Evolutionary conservation across 2,329 filamentous ascomycete genomes (phyloP).

Genomic region (Paramyrothecium roridum): DNA sequence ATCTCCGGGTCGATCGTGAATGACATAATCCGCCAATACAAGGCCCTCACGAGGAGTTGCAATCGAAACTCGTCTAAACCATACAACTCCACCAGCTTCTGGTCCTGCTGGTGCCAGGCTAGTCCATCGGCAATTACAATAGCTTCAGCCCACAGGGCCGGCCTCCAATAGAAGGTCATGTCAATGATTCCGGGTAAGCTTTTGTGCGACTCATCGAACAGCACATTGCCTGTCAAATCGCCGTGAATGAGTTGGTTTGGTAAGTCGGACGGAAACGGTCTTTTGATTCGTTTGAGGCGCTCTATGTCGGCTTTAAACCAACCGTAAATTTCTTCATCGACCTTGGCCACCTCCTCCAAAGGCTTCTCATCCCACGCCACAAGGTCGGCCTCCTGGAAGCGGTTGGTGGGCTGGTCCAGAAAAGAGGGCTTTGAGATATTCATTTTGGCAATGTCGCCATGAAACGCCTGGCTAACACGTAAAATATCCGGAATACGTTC

Average conservation of each 20-base stretch:
- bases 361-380: constrained; percentile 4
- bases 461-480: constrained; percentile 2
- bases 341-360: neutral
- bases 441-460: constrained; percentile 1
- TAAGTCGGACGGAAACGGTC: neutral
- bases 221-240: constrained; percentile 7
- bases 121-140: constrained; percentile 8
- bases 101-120: constrained; percentile 3
- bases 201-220: constrained; percentile 1
- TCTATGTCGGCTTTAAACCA: neutral
- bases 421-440: constrained; percentile 2
- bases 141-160: constrained; percentile 5
- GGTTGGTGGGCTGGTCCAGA: neutral
- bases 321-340: constrained; percentile 1
- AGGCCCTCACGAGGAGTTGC: constrained; percentile 6
- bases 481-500: neutral
- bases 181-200: constrained; percentile 7
- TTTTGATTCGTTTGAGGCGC: neutral
- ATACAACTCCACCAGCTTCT: constrained; percentile 4
- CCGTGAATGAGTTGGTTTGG: constrained; percentile 5
- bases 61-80: constrained; percentile 3
- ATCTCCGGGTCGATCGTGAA: constrained; percentile 7
- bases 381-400: constrained; percentile 7
- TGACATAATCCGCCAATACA: constrained; percentile 6
- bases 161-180: constrained; percentile 9